Evolutionary conservation across 2,329 filamentous ascomycete genomes (phyloP), one percentile per base, ranked within the genome.

Genomic region (Fusarium nodosum): DNA sequence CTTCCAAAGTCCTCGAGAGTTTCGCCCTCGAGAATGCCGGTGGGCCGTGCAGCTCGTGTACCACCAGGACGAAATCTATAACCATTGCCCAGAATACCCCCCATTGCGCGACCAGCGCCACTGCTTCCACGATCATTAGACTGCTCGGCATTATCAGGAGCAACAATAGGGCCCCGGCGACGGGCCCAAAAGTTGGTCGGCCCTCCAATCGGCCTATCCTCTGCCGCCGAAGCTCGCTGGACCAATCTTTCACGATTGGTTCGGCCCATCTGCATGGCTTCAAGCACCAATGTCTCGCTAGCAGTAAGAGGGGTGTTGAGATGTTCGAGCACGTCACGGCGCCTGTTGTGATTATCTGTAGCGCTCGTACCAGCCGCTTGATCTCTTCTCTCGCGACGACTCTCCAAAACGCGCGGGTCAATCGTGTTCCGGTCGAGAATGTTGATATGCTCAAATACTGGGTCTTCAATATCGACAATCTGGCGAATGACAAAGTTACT

Each of bases 401-500:
- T 80, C 56, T 87, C 84, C 52, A 86, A 78, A 38, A 87, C 79
- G 57, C 84, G 80, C 45, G 86, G 82, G 47, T 88, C 86, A 61
- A 88, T 85, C 1, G 83, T 83, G 55, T 80, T 83, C 28, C 83
- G 83, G 58, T 90, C 88, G 10, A 86, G 83, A 15, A 90, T 83
- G 45, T 83, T 81, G 20, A 90, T 76, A 61, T 86, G 85, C 56
- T 88, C 83, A 51, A 89, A 85, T 5, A 84, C 84, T 28, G 86
- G 84, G 54, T 87, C 84, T 69, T 90, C 86, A 42, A 95, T 83
- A 30, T 86, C 82, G 31, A 96, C 82, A 33, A 91, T 85, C 76
- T 96, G 93, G 46, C 90, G 88, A 53, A 88, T 85, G 47, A 86
- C 82, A 66, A 93, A 89, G 24, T 90, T 87, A 71, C 84, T 87